These are phyloP conservation scores for Ceratocystis ficicola DNA, from an alignment of 2,329 filamentous ascomycete species.

Conservation along the genomic window DNA sequence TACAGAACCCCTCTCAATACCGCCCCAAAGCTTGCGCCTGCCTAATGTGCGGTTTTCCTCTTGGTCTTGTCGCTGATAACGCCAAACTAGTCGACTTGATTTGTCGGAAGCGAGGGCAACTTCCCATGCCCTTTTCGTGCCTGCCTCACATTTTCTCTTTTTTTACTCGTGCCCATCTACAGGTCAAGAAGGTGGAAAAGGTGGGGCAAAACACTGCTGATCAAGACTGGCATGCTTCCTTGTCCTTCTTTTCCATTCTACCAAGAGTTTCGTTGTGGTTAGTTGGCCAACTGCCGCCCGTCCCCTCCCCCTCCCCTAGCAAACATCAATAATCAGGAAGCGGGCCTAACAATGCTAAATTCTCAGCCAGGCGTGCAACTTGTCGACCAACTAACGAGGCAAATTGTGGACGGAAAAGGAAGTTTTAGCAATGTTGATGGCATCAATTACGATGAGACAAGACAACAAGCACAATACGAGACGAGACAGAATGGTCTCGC, in stretches of 20 bases:
- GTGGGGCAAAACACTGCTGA: conserved; percentile 6
- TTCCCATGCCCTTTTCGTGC: neutral
- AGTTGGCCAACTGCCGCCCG: neutral
- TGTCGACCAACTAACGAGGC: neutral
- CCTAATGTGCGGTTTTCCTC: neutral
- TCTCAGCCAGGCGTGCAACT: too few relatives aligned
- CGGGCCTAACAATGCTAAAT: too few relatives aligned
- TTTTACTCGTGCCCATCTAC: neutral
- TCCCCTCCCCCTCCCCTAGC: too few relatives aligned
- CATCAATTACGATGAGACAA: neutral
- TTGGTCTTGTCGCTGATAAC: neutral
- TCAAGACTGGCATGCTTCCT: neutral
- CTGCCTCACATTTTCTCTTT: neutral
- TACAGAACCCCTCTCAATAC: too few relatives aligned
- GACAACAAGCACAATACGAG: conserved; percentile 17
- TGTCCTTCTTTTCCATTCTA: conserved; percentile 13
- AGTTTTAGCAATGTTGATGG: neutral
- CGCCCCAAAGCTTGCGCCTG: neutral
- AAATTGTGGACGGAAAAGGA: neutral
- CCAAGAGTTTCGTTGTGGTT: neutral
- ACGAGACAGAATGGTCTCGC: conserved; percentile 5
- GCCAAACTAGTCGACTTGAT: neutral
- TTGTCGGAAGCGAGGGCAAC: neutral
- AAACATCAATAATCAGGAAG: too few relatives aligned
- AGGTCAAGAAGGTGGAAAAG: neutral